Evolutionary conservation across 1,284 basidiomycete genomes (phyloP), one percentile per base, ranked within the genome.

Genomic region (Cryptococcus floricola): DNA sequence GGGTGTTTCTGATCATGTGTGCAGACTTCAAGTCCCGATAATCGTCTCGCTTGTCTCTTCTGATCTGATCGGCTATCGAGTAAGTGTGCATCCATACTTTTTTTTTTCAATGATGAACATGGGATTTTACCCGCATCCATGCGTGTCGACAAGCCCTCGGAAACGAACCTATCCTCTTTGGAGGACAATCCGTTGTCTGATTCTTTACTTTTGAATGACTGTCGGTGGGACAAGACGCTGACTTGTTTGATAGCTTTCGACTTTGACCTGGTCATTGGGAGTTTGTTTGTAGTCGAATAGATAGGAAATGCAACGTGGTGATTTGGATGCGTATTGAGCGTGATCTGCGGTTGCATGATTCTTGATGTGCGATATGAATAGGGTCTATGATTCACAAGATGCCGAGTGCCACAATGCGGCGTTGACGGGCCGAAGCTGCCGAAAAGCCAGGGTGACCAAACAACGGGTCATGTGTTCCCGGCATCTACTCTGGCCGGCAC

Each of bases 101-200:
- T 44, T 39, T 48, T 27, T 52, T 54, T 49, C 48, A 54, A 60
- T 72, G 74, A 77, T 77, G 76, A 76, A 66, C 62, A 66, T 75
- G 73, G 75, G 75, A 75, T 75, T 77, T 75, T 77, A 75, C 77
- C 72, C 75, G 70, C 67, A 76, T 72, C 57, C 62, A 67, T 54
- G 57, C 50, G 63, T 75, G 70, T 73, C 74, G 76, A 78, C 63
- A 75, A 65, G 60, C 69, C 75, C 72, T 72, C 70, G 75, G 74
- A 77, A 78, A 77, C 76, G 74, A 77, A 76, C 75, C 73, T 77
- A 72, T 70, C 73, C 68, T 73, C 71, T 68, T 61, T 66, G 68
- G 73, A 73, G 72, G 71, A 65, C 60, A 58, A 64, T 70, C 68
- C 69, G 50, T 61, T 65, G 75, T 77, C 75, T 77, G 75, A 78